Base-by-base conservation (phyloP, 371 early-diverging fungal species). In the Parasitella parasitica region DNA sequence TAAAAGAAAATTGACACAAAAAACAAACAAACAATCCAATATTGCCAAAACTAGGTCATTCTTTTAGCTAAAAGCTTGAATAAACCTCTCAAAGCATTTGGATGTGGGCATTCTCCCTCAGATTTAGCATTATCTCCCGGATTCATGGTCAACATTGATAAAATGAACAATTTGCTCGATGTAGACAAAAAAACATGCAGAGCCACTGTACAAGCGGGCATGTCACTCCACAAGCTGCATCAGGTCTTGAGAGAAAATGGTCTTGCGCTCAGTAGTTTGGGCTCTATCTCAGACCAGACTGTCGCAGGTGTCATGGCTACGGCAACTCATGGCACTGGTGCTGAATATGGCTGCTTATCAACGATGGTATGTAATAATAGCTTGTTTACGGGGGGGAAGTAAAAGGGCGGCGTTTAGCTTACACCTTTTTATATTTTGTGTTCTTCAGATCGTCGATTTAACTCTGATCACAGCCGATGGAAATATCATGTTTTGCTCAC, bases 251-350 rank as follows among this genome's bases (percentile, higher is more conserved):
- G 78, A 56, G 73, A 83, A 13, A 71, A 85, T 41, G 86, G 82
- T 0, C 67, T 92, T 59, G 91, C 94, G 0, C 56, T 93, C 61
- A 86, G 86, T 61, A 87, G 84, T 66, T 71, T 94, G 20, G 93
- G 93, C 0, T 90, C 92, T n/a, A 91, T 94, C 54, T 91, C 93
- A 1, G 91, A 92, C 48, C 93, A 93, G 67, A 83, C 87, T 24
- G 64, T 93, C 5, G 91, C 88, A 15, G 93, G 94, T 11, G 81
- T 88, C 0, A 90, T 92, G 54, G 79, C 89, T 3, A 92, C 94
- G 0, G 91, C 90, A 12, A 89, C 91, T 2, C 94, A 93, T 72
- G 93, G 94, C 16, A 89, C 93, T 3, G 94, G 94, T 6, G 80
- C 88, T 28, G 72, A 83, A 32, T 91, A 75, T 61, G 86, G 88